Percentiles rank a stretch among this genome's conserved stretches.
Conservation (phyloP, 2,329 filamentous ascomycete species). For the Beauveria asiatica region DNA sequence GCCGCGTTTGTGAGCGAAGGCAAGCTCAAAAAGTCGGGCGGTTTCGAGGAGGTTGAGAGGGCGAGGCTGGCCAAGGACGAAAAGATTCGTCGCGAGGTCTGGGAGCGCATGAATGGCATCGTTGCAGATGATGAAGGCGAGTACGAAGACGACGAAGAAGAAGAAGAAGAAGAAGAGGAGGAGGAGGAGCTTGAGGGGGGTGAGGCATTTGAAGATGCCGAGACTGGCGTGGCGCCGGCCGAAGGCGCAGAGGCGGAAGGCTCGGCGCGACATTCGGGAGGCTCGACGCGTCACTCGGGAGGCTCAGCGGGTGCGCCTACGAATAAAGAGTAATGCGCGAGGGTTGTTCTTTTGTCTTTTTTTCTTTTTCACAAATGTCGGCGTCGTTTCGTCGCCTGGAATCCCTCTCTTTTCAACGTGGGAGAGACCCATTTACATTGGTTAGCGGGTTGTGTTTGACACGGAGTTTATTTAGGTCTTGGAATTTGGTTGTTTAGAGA, state of each 20-base stretch:
- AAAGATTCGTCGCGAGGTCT: constrained; percentile 69
- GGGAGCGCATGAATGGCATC: constrained; percentile 56
- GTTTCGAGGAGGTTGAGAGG: constrained; percentile 88
- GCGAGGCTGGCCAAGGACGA: constrained; percentile 81
- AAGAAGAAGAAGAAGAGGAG: not conserved
- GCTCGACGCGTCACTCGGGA: not conserved
- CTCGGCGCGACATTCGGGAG: not conserved
- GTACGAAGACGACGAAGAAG: constrained; percentile 17
- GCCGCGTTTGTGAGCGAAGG: constrained; percentile 78
- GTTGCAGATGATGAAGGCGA: constrained; percentile 25
- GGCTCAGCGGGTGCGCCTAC: not conserved
- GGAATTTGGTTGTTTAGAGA: not conserved
- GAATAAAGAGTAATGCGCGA: constrained; percentile 9
- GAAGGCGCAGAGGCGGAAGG: not conserved
- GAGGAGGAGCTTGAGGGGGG: constrained; percentile 11
- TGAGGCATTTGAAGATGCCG: constrained; percentile 9
- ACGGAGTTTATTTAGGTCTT: not conserved
- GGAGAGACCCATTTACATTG: not conserved
- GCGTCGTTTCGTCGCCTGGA: not conserved
- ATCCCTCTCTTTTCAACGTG: not conserved
- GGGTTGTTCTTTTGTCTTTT: not conserved
- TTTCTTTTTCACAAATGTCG: constrained; percentile 22
- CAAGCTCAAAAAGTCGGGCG: constrained; percentile 91
- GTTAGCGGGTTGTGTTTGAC: constrained; percentile 3
- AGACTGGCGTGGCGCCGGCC: not conserved